phyloP scores from a whole-genome alignment of 148 eudicot genomes.

The Rhododendron griersonianum region DNA sequence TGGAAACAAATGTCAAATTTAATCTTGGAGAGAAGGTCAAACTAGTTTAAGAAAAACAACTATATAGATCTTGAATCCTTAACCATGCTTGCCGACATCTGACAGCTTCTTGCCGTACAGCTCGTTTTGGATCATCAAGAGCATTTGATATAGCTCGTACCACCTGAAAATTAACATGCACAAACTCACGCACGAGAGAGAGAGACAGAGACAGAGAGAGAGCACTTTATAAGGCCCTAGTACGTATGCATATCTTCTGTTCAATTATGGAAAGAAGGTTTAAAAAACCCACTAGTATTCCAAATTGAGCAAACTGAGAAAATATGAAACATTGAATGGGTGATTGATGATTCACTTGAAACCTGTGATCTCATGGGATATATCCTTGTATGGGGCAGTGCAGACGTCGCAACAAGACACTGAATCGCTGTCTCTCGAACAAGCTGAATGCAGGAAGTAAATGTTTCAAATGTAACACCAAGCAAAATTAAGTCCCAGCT shows the following conservation, averaged over 20 bases:
- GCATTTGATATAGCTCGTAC: slow-evolving; percentile 56
- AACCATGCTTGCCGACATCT: slow-evolving; percentile 91
- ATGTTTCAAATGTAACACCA: neutral
- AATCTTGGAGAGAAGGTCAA: neutral
- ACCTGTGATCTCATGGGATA: slow-evolving; percentile 93
- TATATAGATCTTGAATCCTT: slow-evolving; percentile 14
- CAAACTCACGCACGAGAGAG: neutral
- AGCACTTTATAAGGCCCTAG: neutral
- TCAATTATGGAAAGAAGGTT: neutral
- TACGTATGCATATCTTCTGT: neutral
- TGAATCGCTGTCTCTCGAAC: slow-evolving; percentile 87
- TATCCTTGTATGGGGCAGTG: slow-evolving; percentile 65
- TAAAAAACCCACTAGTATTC: neutral
- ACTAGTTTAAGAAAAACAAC: neutral
- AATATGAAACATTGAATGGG: neutral
- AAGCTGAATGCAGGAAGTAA: slow-evolving; percentile 42
- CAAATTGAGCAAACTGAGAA: neutral
- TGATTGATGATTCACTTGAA: neutral
- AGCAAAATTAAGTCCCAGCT: neutral
- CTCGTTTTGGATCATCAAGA: slow-evolving; percentile 90
- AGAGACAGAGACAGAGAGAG: neutral
- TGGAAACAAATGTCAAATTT: slow-evolving; percentile 8
- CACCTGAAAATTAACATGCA: slow-evolving; percentile 41
- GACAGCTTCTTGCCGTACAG: slow-evolving; percentile 89
- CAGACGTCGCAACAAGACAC: slow-evolving; percentile 84